Percentiles rank a stretch among this genome's conserved stretches.
These are phyloP conservation scores for Rhododendron kiyosumense DNA, from an alignment of 148 eudicot genomes.

Conservation along the genomic window DNA sequence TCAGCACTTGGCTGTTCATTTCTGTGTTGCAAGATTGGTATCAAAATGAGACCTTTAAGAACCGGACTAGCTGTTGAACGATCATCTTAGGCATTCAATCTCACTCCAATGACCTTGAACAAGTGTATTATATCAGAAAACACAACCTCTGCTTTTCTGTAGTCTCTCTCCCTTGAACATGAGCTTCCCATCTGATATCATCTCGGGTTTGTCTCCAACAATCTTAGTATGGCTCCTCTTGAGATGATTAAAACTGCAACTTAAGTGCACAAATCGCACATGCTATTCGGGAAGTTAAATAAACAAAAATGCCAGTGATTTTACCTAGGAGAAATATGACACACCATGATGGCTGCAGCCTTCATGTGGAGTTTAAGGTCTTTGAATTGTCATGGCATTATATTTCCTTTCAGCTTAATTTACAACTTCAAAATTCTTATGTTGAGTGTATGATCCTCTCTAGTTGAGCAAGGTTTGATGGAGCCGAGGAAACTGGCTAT, in stretches of 20 bases:
- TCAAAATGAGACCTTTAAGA: no score
- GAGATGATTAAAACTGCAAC: not conserved
- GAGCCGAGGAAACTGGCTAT: slow-evolving; percentile 77
- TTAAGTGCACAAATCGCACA: not conserved
- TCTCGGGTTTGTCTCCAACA: not conserved
- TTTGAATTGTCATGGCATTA: not conserved
- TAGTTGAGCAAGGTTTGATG: slow-evolving; percentile 73
- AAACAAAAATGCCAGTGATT: not conserved
- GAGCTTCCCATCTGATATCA: not conserved
- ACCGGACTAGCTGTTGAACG: no score
- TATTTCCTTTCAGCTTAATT: not conserved
- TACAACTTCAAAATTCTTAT: not conserved
- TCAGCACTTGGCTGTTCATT: no score
- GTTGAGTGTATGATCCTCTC: slow-evolving; percentile 5
- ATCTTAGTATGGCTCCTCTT: not conserved
- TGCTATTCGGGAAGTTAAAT: not conserved
- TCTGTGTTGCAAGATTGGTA: no score
- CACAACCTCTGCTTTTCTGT: not conserved
- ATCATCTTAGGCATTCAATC: no score
- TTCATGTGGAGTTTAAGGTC: not conserved
- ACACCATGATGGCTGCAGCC: not conserved
- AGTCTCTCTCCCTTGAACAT: not conserved
- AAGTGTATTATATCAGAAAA: not conserved
- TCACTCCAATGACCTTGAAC: not conserved
- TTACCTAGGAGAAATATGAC: not conserved